phyloP scores from a whole-genome alignment of 495 filamentous ascomycete genomes.

The Lophiotrema nucula region DNA sequence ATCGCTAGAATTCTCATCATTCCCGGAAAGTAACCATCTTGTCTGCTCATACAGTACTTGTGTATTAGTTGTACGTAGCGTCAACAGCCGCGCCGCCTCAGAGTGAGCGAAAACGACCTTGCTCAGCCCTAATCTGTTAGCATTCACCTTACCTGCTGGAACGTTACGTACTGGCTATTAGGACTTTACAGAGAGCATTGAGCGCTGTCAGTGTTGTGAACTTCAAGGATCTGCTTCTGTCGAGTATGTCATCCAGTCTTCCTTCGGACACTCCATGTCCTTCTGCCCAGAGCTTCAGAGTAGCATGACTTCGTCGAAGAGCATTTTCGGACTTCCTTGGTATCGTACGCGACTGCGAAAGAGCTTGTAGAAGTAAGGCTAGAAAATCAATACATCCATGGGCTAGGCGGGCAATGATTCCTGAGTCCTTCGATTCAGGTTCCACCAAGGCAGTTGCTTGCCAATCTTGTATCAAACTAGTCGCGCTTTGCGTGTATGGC shows the following conservation, averaged over 20 bases:
- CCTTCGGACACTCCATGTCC: slow-evolving; percentile 10
- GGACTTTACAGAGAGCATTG: slow-evolving; percentile 2
- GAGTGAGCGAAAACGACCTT: background rate
- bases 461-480: too few relatives aligned
- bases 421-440: background rate
- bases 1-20: background rate
- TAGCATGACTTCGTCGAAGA: slow-evolving; percentile 2
- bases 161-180: slow-evolving; percentile 1
- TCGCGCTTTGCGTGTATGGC: too few relatives aligned
- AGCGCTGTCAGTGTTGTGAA: slow-evolving; percentile 6
- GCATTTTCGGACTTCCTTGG: background rate
- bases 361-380: background rate
- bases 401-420: slow-evolving; percentile 8
- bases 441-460: background rate
- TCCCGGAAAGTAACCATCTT: slow-evolving; percentile 2
- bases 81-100: background rate
- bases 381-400: slow-evolving; percentile 7
- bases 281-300: slow-evolving; percentile 16
- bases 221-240: slow-evolving; percentile 2
- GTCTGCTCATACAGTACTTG: slow-evolving; percentile 6
- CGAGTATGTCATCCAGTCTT: slow-evolving; percentile 7
- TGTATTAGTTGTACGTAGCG: background rate
- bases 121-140: slow-evolving; percentile 3
- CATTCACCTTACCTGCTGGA: background rate
- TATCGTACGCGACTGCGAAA: background rate